Percentiles rank a stretch among this genome's conserved stretches.
These are phyloP conservation scores for Cryphonectria japonica DNA, from an alignment of 2,329 filamentous ascomycete genomes.

Conservation along the genomic window DNA sequence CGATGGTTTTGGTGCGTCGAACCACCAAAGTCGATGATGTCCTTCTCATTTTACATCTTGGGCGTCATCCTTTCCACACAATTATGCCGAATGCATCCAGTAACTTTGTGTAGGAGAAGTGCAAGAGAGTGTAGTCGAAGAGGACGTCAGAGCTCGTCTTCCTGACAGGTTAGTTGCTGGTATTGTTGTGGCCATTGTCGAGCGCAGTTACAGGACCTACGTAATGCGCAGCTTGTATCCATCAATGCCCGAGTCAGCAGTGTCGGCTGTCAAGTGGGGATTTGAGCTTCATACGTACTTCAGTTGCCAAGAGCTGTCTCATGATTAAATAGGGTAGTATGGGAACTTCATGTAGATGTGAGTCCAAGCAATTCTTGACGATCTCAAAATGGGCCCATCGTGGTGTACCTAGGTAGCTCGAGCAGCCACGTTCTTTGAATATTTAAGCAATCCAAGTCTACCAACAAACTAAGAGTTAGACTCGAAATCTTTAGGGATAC, in stretches of 20 bases:
- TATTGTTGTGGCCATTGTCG: neutral
- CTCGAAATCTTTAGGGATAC: neutral
- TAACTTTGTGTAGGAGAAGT: neutral
- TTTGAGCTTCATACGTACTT: neutral
- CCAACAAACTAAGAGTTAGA: neutral
- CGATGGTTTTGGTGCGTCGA: slow-evolving; percentile 6
- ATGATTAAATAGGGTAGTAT: neutral
- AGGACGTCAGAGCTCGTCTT: neutral
- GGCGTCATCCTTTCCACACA: neutral
- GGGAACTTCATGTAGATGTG: neutral
- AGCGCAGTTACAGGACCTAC: neutral
- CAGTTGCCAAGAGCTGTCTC: neutral
- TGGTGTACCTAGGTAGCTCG: neutral
- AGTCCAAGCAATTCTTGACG: neutral
- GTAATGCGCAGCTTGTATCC: neutral
- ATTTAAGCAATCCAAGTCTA: too few species aligned
- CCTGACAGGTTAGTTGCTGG: neutral
- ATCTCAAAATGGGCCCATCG: neutral
- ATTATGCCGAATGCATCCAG: neutral
- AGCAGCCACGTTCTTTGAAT: neutral
- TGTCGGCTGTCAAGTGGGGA: neutral
- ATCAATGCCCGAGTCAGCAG: slow-evolving; percentile 2
- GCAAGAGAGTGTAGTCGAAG: neutral
- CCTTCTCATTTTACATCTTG: neutral
- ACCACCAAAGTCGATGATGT: neutral